Percentiles rank a stretch among this genome's conserved stretches.
phyloP scores from a whole-genome alignment of 208 protist species.

The Entamoeba invadens region DNA sequence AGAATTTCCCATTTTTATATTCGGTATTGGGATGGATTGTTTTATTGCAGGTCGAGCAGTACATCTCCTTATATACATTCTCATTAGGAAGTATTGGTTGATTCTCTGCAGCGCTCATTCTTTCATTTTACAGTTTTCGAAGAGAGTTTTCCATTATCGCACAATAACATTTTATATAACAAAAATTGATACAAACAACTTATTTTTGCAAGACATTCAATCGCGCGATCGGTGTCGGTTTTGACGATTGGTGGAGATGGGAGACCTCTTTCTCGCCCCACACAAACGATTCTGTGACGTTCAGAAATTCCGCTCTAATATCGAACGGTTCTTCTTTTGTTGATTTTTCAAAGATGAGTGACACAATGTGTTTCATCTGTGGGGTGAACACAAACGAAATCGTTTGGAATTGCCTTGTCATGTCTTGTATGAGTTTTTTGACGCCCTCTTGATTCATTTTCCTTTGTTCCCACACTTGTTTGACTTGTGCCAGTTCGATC shows the following conservation, averaged over 20 bases:
- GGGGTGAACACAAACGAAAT: not conserved
- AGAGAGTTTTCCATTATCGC: too few species aligned
- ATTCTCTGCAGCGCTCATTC: too few species aligned
- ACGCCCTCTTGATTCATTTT: not conserved
- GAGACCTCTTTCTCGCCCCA: not conserved
- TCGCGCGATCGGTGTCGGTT: too few species aligned
- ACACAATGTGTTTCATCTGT: not conserved
- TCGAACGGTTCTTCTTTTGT: not conserved
- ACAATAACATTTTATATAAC: too few species aligned
- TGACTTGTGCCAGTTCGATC: not conserved
- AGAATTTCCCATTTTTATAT: not conserved
- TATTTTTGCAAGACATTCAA: too few species aligned
- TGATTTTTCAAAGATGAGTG: not conserved
- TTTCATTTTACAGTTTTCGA: too few species aligned
- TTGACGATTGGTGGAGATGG: not conserved
- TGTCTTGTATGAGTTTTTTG: not conserved
- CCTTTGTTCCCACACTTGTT: not conserved
- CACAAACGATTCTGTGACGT: not conserved
- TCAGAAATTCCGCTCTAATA: not conserved
- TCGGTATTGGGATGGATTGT: not conserved
- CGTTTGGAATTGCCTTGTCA: not conserved
- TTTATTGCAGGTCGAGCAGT: not conserved
- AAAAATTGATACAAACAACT: too few species aligned
- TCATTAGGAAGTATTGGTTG: too few species aligned
- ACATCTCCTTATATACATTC: too few species aligned